Conservation (phyloP, 2,329 filamentous ascomycete species). For the Pseudocercospora fijiensis region DNA sequence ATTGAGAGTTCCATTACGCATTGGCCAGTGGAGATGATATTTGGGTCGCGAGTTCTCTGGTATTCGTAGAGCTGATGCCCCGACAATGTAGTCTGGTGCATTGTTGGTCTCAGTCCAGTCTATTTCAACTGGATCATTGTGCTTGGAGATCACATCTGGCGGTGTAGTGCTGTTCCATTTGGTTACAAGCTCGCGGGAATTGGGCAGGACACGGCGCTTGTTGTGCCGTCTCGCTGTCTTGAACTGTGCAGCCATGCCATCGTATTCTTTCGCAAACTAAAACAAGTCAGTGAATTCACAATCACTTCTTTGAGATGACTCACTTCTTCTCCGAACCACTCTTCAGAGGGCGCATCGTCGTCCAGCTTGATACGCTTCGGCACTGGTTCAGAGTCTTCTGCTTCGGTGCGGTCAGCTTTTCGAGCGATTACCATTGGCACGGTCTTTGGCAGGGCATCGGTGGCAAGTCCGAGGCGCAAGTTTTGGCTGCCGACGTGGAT, state of each 20-base stretch:
- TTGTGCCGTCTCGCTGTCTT: conserved; percentile 89
- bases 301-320: background rate
- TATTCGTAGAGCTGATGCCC: conserved; percentile 77
- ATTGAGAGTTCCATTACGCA: conserved; percentile 82
- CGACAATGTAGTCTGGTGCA: conserved; percentile 76
- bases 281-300: conserved; percentile 12
- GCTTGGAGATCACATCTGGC: conserved; percentile 83
- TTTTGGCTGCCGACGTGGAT: conserved; percentile 97
- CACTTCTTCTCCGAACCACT: conserved; percentile 84
- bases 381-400: conserved; percentile 77
- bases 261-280: conserved; percentile 65
- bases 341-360: conserved; percentile 65
- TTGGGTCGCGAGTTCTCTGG: conserved; percentile 85
- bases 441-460: conserved; percentile 89
- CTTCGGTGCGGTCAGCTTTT: conserved; percentile 74
- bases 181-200: conserved; percentile 91
- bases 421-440: conserved; percentile 90
- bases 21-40: conserved; percentile 91
- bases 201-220: conserved; percentile 93
- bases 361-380: conserved; percentile 65
- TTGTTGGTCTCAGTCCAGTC: conserved; percentile 82
- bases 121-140: conserved; percentile 90
- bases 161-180: conserved; percentile 88
- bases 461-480: conserved; percentile 89
- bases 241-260: conserved; percentile 79